Evolutionary conservation across 2,329 filamentous ascomycete species (phyloP), one percentile per base, ranked within the genome.

Genomic region (Pyricularia pennisetigena): DNA sequence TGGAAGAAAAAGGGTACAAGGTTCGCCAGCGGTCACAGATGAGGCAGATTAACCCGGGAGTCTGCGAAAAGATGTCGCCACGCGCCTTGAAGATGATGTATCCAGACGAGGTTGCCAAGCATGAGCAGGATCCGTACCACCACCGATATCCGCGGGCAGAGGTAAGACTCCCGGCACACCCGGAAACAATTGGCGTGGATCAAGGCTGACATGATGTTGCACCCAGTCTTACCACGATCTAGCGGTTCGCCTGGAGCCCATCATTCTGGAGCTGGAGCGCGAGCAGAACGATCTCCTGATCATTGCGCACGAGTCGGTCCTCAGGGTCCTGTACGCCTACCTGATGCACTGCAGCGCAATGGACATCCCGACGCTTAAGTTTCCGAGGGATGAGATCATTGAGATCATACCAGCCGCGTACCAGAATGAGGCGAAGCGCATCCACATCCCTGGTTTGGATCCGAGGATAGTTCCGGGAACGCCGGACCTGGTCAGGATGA

Each of bases 361-460:
- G 78, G 93, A 97, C 75, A 99, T 99, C 71, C 95, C 95, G 4
- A 90, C 89, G 73, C 86, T 99, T 70, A 91, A 93, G 72, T 99
- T 99, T 75, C 95, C 95, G 4, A 91, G 95, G 62, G 90, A 99
- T 76, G 93, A 99, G 77, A 98, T 99, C 75, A 97, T 99, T 72
- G 95, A 99, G 83, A 97, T 99, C 76, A 96, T 98, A 69, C 96
- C 95, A 3, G 94, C 94, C 23, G 94, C 93, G 35, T 99, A 99
- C 79, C 95, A 97, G 81, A 99, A 99, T 76, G 91, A 95, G 78
- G 92, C 94, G 24, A 95, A 92, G 77, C 89, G 93, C 69, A 93
- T 99, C 74, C 89, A 91, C 73, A 97, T 99, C 71, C 90, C 92
- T 5, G 85, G 85, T 3, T 78, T 88, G 29, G 84, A 88, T 69